Percentiles rank a stretch among this genome's conserved stretches.
Conservation (phyloP, 1,284 basidiomycete species). For the Papiliotrema laurentii region DNA sequence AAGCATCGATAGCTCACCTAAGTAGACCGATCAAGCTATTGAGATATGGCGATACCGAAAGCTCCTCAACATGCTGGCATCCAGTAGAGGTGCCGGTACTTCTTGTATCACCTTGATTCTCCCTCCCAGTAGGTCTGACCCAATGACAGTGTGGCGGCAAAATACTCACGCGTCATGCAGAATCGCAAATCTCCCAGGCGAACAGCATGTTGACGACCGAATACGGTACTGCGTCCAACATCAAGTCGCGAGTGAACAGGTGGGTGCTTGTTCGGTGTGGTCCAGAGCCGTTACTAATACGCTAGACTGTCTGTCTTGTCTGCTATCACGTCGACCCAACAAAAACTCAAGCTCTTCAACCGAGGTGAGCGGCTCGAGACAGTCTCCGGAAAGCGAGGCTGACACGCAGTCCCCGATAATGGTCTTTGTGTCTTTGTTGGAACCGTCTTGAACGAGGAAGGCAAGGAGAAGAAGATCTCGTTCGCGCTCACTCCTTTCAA, state of each 20-base stretch:
- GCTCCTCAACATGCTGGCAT: conserved; percentile 91
- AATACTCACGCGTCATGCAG: conserved; percentile 8
- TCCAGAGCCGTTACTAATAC: not conserved
- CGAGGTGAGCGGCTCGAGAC: conserved; percentile 49
- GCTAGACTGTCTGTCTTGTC: conserved; percentile 82
- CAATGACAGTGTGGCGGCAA: conserved; percentile 7
- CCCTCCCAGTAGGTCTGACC: conserved; percentile 66
- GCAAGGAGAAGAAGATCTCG: conserved; percentile 97
- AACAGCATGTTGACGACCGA: conserved; percentile 96
- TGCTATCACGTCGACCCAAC: conserved; percentile 98
- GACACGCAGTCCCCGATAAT: conserved; percentile 72
- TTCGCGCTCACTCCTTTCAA: conserved; percentile 98
- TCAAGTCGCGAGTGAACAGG: conserved; percentile 98
- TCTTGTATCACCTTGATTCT: conserved; percentile 99
- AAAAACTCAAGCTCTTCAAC: conserved; percentile 93
- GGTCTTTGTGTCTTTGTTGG: conserved; percentile 96
- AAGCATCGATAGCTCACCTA: too few relatives aligned
- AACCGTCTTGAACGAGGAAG: conserved; percentile 95
- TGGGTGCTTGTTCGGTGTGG: conserved; percentile 11
- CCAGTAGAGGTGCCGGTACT: conserved; percentile 91
- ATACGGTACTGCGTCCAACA: conserved; percentile 96
- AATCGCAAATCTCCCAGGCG: conserved; percentile 92
- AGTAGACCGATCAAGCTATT: conserved; percentile 43
- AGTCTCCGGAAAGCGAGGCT: conserved; percentile 20
- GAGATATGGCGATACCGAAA: conserved; percentile 89